A percentile compares a stretch with the other conserved stretches of the same genome.
Conservation (phyloP, 2,329 filamentous ascomycete species). For the Calonectria crousiana region DNA sequence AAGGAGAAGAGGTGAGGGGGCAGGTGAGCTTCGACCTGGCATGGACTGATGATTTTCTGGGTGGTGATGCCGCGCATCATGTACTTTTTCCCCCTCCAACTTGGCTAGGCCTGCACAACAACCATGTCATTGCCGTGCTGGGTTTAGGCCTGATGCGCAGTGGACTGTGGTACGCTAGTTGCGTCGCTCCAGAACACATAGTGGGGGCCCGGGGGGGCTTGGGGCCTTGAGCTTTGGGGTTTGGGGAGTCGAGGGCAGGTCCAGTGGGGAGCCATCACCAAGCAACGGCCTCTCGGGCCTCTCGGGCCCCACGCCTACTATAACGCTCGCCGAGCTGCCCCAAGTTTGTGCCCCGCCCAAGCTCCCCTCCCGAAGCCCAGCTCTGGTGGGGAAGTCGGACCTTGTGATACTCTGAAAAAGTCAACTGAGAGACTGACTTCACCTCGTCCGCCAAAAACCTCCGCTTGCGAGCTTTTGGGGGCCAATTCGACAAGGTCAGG, state of each 20-base stretch:
- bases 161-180: conserved; percentile 32
- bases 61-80: conserved; percentile 20
- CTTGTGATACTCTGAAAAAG: conserved; percentile 3
- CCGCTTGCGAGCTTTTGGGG: neutral
- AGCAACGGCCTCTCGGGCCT: conserved; percentile 41
- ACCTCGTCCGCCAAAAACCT: neutral
- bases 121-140: conserved; percentile 8
- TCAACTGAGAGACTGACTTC: conserved; percentile 5
- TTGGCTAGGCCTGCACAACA: conserved; percentile 1
- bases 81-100: conserved; percentile 16
- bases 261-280: conserved; percentile 33
- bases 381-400: conserved; percentile 16
- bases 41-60: conserved; percentile 11
- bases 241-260: conserved; percentile 17
- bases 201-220: conserved; percentile 32
- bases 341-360: conserved; percentile 4
- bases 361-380: conserved; percentile 10
- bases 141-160: conserved; percentile 8
- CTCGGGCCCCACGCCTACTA: conserved; percentile 13
- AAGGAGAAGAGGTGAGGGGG: neutral
- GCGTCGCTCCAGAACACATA: conserved; percentile 30
- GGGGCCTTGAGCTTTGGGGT: conserved; percentile 24
- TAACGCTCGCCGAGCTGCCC: conserved; percentile 22
- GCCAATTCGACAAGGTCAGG: neutral
- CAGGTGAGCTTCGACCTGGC: neutral